These are phyloP conservation scores for Drosera capensis DNA, from an alignment of 148 eudicot genomes.

Conservation along the genomic window DNA sequence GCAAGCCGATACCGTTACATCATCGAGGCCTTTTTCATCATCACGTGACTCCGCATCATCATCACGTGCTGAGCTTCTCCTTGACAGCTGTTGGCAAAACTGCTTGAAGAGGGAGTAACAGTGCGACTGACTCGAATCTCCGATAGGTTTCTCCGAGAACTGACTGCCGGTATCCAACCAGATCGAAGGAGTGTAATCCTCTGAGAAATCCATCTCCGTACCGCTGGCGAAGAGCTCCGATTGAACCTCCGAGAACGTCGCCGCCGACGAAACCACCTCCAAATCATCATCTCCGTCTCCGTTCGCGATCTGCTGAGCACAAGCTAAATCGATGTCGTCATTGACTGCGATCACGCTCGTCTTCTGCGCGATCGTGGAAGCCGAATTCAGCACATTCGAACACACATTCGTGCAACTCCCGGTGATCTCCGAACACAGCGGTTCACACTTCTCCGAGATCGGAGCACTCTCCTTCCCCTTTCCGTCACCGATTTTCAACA, in stretches of 20 bases:
- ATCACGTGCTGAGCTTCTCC: constrained; percentile 12
- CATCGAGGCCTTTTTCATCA: constrained; percentile 18
- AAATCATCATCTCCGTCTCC: constrained; percentile 10
- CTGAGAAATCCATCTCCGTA: constrained; percentile 32
- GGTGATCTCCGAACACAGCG: background rate
- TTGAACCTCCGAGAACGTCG: constrained; percentile 24
- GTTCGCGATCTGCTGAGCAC: constrained; percentile 39
- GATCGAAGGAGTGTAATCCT: constrained; percentile 55
- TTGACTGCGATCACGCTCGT: constrained; percentile 2
- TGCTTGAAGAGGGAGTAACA: constrained; percentile 44
- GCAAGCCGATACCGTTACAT: background rate
- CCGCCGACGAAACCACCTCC: constrained; percentile 20
- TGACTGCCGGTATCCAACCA: constrained; percentile 79
- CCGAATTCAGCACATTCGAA: constrained; percentile 14
- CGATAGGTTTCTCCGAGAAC: constrained; percentile 55
- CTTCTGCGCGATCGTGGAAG: constrained; percentile 23
- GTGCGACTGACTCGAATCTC: constrained; percentile 43
- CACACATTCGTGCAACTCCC: constrained; percentile 4
- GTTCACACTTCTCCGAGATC: background rate
- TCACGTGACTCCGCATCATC: constrained; percentile 2
- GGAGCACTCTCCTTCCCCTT: background rate
- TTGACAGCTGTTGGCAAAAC: constrained; percentile 34
- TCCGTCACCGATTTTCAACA: background rate
- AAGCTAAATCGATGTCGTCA: constrained; percentile 39
- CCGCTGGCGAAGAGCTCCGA: constrained; percentile 23